These are phyloP conservation scores for Malus orientalis DNA, from an alignment of 306 rosid species.

Conservation along the genomic window DNA sequence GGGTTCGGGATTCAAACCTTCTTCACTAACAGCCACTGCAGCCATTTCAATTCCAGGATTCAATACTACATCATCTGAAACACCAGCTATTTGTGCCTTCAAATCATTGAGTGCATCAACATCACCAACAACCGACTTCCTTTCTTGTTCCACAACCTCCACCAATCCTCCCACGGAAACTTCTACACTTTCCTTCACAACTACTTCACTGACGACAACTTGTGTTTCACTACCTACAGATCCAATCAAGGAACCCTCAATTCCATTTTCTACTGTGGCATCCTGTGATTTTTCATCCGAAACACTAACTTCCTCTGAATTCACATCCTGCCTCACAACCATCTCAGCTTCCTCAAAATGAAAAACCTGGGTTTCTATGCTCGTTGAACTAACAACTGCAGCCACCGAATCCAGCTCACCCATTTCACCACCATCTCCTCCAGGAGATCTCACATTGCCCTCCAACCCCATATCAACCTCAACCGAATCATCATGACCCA, in stretches of 20 bases:
- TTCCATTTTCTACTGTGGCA: slow-evolving; percentile 21
- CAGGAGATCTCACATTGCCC: slow-evolving; percentile 19
- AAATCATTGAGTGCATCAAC: slow-evolving; percentile 16
- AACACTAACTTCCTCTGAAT: slow-evolving; percentile 20
- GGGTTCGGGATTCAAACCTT: slow-evolving; percentile 15
- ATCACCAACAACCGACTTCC: slow-evolving; percentile 12
- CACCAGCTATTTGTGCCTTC: slow-evolving; percentile 11
- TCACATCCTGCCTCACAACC: slow-evolving; percentile 7
- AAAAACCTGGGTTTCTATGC: slow-evolving; percentile 15
- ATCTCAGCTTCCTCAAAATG: slow-evolving; percentile 2
- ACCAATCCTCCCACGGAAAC: slow-evolving; percentile 15
- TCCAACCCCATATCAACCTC: slow-evolving; percentile 22
- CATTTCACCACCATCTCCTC: slow-evolving; percentile 10
- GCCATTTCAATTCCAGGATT: slow-evolving; percentile 16
- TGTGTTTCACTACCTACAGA: slow-evolving; percentile 18
- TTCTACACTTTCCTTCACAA: slow-evolving; percentile 8
- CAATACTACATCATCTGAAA: slow-evolving; percentile 12
- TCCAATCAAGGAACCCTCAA: slow-evolving; percentile 22
- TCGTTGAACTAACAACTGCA: background rate
- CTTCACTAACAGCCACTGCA: background rate
- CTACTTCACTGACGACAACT: background rate
- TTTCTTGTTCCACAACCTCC: slow-evolving; percentile 21
- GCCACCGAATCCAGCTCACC: slow-evolving; percentile 5
- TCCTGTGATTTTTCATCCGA: slow-evolving; percentile 6
- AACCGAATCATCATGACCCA: slow-evolving; percentile 8